Conservation (phyloP, 192 early-diverging fungal genomes). For the Polychytrium aggregatum region DNA sequence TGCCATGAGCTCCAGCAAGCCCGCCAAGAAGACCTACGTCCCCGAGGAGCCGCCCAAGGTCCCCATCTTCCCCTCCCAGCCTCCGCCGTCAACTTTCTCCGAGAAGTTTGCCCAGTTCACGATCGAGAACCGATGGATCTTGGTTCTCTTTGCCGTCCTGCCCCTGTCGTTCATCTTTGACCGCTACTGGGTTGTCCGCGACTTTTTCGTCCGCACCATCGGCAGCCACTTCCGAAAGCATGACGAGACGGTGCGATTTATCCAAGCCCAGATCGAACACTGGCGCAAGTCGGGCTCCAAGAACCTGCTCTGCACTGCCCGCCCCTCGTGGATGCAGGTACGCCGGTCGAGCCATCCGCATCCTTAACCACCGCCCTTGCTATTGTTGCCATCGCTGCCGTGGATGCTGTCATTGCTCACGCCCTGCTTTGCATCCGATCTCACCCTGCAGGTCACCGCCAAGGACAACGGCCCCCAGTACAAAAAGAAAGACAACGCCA, state of each 20-base stretch:
- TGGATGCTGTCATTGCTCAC: not conserved
- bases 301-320: constrained; percentile 22
- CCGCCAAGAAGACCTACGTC: too few species aligned
- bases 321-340: constrained; percentile 17
- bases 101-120: constrained; percentile 15
- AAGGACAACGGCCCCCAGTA: constrained; percentile 15
- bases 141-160: constrained; percentile 20
- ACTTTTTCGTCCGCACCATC: constrained; percentile 14
- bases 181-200: constrained; percentile 13
- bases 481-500: constrained; percentile 13
- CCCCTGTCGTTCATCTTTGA: constrained; percentile 22
- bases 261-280: constrained; percentile 20
- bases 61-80: too few species aligned
- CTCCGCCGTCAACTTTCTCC: constrained; percentile 1
- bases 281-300: constrained; percentile 20
- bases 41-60: too few species aligned
- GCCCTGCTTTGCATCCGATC: not conserved
- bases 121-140: constrained; percentile 14
- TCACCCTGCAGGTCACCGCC: constrained; percentile 9
- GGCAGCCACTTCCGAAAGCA: constrained; percentile 14
- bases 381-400: too few species aligned
- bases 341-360: too few species aligned
- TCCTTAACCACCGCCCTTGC: not conserved
- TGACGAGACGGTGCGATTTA: constrained; percentile 17
- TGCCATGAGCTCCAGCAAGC: too few species aligned